Evolutionary conservation across 2,329 filamentous ascomycete genomes (phyloP), one percentile per base, ranked within the genome.

Genomic region (Sclerotinia sclerotiorum): DNA sequence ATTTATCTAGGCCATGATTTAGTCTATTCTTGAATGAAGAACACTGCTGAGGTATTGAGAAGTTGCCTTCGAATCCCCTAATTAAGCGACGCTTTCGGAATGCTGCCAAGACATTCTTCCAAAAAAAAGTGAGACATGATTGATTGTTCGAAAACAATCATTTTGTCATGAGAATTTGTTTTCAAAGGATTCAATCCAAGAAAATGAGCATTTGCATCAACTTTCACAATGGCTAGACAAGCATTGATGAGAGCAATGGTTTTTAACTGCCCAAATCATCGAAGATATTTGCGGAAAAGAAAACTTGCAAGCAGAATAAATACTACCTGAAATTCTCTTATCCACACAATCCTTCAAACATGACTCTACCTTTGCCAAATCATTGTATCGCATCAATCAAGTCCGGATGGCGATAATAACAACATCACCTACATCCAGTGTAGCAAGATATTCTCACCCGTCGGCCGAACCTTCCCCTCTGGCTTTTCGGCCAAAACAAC

Each of bases 61-160:
- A 39, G 32, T n/a, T 17, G 7, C 21, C 58, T 10, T 19, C 6
- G 3, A 7, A 49, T 52, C 60, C 60, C 46, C 60, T 63, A 17
- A 51, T 19, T 63, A 63, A 63, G 60, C 60, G 60, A 63, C n/a
- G 60, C 46, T 24, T 51, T 51, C 29, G 60, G 60, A 63, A 63
- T 63, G 60, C 8, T 39, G 46, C 60, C 5, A 19, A 63, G 1
- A 27, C 11, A 56, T 56, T 35, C 15, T n/a, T 19, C 11, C 2
- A 44, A 8, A 19, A 44, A 44, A 1, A 1, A 5, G 46, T 51
- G 46, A 63, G 60, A 51, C 46, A 48, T 57, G 56, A 29, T 5
- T 2, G 10, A 49, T 24, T 39, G 10, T 27, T 13, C 46, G 44
- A 57, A 42, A 57, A 42, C 32, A 57, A 57, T 57, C 32, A 42